A percentile compares a stretch with the other conserved stretches of the same genome.
phyloP scores from a whole-genome alignment of 2,329 filamentous ascomycete species.

The Chaetomiaceae sp. region DNA sequence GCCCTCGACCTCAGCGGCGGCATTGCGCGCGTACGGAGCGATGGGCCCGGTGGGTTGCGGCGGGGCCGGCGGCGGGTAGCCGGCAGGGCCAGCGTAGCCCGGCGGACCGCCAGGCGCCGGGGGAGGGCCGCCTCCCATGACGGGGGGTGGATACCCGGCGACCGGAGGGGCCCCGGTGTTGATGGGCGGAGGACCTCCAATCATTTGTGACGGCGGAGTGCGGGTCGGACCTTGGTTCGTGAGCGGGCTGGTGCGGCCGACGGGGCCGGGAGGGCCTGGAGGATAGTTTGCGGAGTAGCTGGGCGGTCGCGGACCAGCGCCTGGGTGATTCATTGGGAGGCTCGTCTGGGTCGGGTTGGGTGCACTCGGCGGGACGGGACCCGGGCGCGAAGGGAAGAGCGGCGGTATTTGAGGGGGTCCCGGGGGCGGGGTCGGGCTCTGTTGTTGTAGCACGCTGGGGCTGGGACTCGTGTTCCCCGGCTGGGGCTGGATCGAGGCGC shows the following conservation, averaged over 20 bases:
- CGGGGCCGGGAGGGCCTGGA: conserved; percentile 42
- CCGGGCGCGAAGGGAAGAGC: conserved; percentile 40
- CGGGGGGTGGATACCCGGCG: conserved; percentile 56
- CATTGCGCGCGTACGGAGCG: conserved; percentile 40
- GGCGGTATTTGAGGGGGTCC: conserved; percentile 47
- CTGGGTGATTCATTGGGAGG: conserved; percentile 60
- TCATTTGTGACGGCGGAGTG: conserved; percentile 57
- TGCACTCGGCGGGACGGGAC: conserved; percentile 42
- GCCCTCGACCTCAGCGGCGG: conserved; percentile 73
- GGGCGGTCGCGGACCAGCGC: conserved; percentile 56
- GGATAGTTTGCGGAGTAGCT: conserved; percentile 59
- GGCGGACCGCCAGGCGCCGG: conserved; percentile 42
- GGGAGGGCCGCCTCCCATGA: conserved; percentile 41
- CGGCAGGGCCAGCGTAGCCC: conserved; percentile 44
- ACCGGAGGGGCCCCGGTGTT: conserved; percentile 56
- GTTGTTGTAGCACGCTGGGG: conserved; percentile 38
- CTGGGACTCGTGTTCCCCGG: conserved; percentile 14
- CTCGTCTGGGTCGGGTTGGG: conserved; percentile 45
- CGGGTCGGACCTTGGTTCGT: conserved; percentile 45
- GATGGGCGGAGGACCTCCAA: conserved; percentile 62
- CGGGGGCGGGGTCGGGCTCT: conserved; percentile 38
- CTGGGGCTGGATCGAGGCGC: conserved; percentile 50
- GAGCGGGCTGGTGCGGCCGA: conserved; percentile 52
- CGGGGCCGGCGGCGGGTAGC: conserved; percentile 44
- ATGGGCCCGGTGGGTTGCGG: conserved; percentile 30